Evolutionary conservation across 2,329 filamentous ascomycete genomes (phyloP), one percentile per base, ranked within the genome.

Genomic region (Neofusicoccum sp.): DNA sequence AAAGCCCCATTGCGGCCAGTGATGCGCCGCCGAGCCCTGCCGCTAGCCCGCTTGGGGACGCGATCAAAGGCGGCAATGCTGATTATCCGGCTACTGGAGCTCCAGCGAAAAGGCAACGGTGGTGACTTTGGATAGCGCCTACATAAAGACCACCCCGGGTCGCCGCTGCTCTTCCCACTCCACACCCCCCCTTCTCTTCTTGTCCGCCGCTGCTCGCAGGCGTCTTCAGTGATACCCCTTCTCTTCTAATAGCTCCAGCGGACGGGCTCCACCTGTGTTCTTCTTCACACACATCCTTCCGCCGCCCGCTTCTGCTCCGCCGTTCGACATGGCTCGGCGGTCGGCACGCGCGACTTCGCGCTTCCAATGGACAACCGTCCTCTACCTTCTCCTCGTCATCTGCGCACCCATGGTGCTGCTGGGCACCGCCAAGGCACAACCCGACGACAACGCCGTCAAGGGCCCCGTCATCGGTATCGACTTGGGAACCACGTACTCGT

Each of bases 361-460:
- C 77, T 93, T 83, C 83, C 89, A 88, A 84, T 97, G 85, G 93
- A 92, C 86, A 82, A 87, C 95, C 77, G 83, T 97, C 80, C 89
- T 93, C 82, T 97, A 97, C 84, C 89, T 97, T 73, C 87, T 92
- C 76, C 87, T 97, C 68, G 87, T 98, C 69, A 91, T 99, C 73
- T 87, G 88, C 72, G 85, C 90, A 68, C 93, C 93, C 70, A 84
- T 97, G 75, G 90, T 93, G 68, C 89, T 98, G 76, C 87, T 96
- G 70, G 88, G 90, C 80, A 84, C 84, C 68, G 89, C 84, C 70
- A 85, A 89, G 69, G 94, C 89, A 66, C 89, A 93, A 64, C 89
- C 87, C 75, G 91, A 92, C 60, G 71, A 76, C 64, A 74, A 74
- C 79, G 92, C 65, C 43, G 68, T 77, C 64, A 66, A 70, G 22